phyloP scores from a whole-genome alignment of 2,329 filamentous ascomycete species.

The Hymenoscyphus fraxineus region DNA sequence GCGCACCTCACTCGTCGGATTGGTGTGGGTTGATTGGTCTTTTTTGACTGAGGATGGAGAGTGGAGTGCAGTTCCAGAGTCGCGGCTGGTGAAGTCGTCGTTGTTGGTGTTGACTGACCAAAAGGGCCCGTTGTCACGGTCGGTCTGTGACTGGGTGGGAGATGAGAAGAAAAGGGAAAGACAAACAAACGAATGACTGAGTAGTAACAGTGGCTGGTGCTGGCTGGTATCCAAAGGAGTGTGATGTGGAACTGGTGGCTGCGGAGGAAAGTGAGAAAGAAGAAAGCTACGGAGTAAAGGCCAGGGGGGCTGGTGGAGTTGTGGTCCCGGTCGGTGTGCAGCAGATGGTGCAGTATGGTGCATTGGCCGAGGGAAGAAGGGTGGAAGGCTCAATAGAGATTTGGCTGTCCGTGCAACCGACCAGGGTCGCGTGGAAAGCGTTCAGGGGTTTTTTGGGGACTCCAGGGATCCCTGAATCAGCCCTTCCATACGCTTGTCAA shows the following conservation, averaged over 20 bases:
- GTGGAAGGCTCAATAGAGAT: neutral
- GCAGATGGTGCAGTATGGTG: neutral
- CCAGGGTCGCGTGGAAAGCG: neutral
- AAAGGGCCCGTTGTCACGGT: constrained; percentile 15
- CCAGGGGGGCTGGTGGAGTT: neutral
- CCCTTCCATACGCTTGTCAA: neutral
- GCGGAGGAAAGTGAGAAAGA: constrained; percentile 4
- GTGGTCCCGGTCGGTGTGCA: neutral
- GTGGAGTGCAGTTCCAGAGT: neutral
- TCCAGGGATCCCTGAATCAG: neutral
- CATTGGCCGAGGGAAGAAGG: neutral
- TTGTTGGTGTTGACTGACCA: constrained; percentile 17
- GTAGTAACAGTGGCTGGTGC: neutral
- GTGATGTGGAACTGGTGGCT: constrained; percentile 12
- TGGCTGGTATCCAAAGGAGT: constrained; percentile 18
- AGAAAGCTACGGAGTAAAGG: constrained; percentile 7
- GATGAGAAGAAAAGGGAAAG: constrained; percentile 20
- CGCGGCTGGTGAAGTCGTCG: constrained; percentile 15
- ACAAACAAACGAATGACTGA: constrained; percentile 25
- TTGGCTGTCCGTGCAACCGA: neutral
- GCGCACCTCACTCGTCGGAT: constrained; percentile 16
- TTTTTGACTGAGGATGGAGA: constrained; percentile 12
- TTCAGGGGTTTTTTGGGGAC: neutral
- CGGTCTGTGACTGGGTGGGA: constrained; percentile 10
- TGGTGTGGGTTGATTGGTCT: constrained; percentile 19